A percentile compares a stretch with the other conserved stretches of the same genome.
Conservation (phyloP, 768 basidiomycete species). For the Russula compacta region DNA sequence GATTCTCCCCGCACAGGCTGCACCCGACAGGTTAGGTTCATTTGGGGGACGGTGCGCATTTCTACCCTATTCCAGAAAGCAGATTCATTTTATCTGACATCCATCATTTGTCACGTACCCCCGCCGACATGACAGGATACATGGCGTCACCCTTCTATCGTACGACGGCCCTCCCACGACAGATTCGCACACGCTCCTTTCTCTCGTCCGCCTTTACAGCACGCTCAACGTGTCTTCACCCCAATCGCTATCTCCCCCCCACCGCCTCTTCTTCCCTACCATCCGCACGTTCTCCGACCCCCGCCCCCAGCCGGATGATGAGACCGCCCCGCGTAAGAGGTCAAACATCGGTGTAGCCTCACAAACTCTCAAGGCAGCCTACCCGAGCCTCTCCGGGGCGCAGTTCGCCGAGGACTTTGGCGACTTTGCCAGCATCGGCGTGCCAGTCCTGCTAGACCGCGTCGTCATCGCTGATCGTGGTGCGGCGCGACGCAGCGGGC, state of each 20-base stretch:
- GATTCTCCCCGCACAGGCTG: conserved; percentile 22
- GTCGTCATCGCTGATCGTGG: conserved; percentile 68
- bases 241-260: conserved; percentile 20
- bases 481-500: conserved; percentile 37
- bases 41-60: conserved; percentile 26
- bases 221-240: conserved; percentile 38
- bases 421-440: conserved; percentile 57
- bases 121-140: conserved; percentile 35
- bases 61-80: neutral
- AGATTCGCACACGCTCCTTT: conserved; percentile 64
- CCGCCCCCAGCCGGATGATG: conserved; percentile 25
- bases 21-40: conserved; percentile 23
- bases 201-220: conserved; percentile 71
- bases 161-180: conserved; percentile 25
- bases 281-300: conserved; percentile 49
- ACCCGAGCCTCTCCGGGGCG: conserved; percentile 50
- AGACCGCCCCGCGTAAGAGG: conserved; percentile 24
- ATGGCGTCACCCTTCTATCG: conserved; percentile 51
- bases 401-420: conserved; percentile 70
- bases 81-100: neutral
- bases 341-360: conserved; percentile 25
- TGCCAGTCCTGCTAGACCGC: conserved; percentile 68
- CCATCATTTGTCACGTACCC: neutral
- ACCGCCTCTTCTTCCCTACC: conserved; percentile 66
- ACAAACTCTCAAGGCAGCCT: conserved; percentile 49